phyloP scores from a whole-genome alignment of 805 yeast genomes.

The Teunomyces lycoperdinae region DNA sequence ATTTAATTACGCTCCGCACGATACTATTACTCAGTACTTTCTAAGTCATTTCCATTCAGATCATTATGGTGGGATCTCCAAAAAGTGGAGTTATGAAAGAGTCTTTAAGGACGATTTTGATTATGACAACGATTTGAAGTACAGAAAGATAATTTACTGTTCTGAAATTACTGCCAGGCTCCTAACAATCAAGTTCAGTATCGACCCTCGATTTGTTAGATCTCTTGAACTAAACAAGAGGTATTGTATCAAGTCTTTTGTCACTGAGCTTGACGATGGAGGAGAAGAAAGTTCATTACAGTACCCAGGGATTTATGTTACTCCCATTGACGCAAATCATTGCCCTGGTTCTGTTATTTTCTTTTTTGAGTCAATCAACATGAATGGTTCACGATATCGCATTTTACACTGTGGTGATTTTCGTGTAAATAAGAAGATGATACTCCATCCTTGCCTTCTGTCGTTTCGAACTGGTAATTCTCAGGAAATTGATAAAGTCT shows the following conservation, averaged over 20 bases:
- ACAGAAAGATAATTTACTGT: constrained; percentile 65
- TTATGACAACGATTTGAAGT: constrained; percentile 19
- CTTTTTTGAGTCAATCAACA: constrained; percentile 51
- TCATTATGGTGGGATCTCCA: constrained; percentile 85
- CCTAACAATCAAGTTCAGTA: constrained; percentile 51
- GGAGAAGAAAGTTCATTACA: constrained; percentile 11
- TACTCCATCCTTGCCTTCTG: constrained; percentile 33
- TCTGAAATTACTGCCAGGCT: constrained; percentile 67
- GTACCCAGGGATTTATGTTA: constrained; percentile 47
- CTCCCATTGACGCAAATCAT: constrained; percentile 82
- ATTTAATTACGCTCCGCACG: constrained; percentile 49
- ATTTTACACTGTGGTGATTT: constrained; percentile 92
- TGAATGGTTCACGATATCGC: constrained; percentile 20
- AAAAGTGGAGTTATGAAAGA: constrained; percentile 60
- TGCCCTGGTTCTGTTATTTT: constrained; percentile 95
- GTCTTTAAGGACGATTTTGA: constrained; percentile 28
- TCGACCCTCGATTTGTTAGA: constrained; percentile 47
- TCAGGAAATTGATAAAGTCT: constrained; percentile 53
- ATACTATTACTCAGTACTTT: constrained; percentile 50
- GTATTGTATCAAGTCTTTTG: constrained; percentile 26
- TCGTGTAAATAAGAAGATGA: constrained; percentile 58
- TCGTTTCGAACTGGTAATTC: constrained; percentile 14
- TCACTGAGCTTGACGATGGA: constrained; percentile 12
- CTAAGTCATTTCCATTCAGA: constrained; percentile 89
- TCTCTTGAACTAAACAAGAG: constrained; percentile 38